phyloP scores from a whole-genome alignment of 2,329 filamentous ascomycete species.

The Aureobasidium zeae region DNA sequence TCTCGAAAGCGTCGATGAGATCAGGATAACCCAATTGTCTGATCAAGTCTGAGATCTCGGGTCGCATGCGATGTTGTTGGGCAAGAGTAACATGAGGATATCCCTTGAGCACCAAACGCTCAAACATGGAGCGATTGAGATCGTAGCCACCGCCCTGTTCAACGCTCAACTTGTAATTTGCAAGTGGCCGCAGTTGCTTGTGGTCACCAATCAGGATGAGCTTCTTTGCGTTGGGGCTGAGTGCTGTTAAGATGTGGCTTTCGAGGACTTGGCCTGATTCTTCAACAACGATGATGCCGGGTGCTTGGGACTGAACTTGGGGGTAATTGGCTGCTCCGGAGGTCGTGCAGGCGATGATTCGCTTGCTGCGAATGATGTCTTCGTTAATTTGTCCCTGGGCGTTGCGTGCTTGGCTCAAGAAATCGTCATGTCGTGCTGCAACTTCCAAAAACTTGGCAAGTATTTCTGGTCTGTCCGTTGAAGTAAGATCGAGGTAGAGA shows the following conservation, averaged over 20 bases:
- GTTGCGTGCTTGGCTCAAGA: neutral
- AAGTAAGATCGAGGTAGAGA: neutral
- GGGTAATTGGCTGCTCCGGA: slow-evolving; percentile 44
- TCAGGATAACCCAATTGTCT: slow-evolving; percentile 48
- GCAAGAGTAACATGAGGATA: slow-evolving; percentile 87
- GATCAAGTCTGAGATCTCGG: slow-evolving; percentile 51
- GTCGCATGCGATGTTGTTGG: slow-evolving; percentile 92
- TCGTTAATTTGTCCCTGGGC: neutral
- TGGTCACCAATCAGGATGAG: slow-evolving; percentile 77
- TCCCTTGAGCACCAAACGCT: slow-evolving; percentile 86
- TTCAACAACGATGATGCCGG: slow-evolving; percentile 35
- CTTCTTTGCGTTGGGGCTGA: slow-evolving; percentile 53
- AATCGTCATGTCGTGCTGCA: neutral
- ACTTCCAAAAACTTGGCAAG: neutral
- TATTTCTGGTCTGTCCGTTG: neutral
- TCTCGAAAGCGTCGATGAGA: slow-evolving; percentile 42
- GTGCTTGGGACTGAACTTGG: slow-evolving; percentile 46
- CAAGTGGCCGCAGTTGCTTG: slow-evolving; percentile 93
- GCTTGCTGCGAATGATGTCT: slow-evolving; percentile 10
- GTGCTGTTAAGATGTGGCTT: slow-evolving; percentile 48
- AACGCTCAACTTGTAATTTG: slow-evolving; percentile 99
- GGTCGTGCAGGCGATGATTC: slow-evolving; percentile 50
- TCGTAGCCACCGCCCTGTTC: slow-evolving; percentile 58
- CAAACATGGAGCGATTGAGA: slow-evolving; percentile 95
- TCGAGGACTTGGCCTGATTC: slow-evolving; percentile 61